Evolutionary conservation across 1,284 basidiomycete genomes (phyloP).

Genomic region (Ceratobasidium papillatum): DNA sequence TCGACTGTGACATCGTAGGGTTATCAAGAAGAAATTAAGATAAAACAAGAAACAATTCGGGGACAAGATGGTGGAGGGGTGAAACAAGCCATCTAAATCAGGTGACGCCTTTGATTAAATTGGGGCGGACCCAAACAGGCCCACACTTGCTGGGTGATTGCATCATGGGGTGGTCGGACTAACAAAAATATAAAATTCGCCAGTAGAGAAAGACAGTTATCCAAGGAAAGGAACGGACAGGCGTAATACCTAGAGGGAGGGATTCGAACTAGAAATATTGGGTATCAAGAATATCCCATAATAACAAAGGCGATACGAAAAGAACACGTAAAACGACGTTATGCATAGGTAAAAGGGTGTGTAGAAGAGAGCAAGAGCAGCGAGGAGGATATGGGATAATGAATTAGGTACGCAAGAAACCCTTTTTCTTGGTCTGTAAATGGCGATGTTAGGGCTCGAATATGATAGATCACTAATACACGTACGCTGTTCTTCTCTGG

Average conservation of each 20-base stretch:
- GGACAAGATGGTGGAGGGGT: slow-evolving; percentile 34
- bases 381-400: not conserved
- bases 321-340: slow-evolving; percentile 41
- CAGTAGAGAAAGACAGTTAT: slow-evolving; percentile 30
- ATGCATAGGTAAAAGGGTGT: slow-evolving; percentile 38
- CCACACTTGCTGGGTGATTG: slow-evolving; percentile 22
- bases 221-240: slow-evolving; percentile 38
- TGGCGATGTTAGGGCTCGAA: slow-evolving; percentile 8
- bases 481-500: slow-evolving; percentile 78
- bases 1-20: slow-evolving; percentile 34
- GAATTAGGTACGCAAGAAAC: slow-evolving; percentile 73
- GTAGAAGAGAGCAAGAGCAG: slow-evolving; percentile 17
- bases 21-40: not conserved
- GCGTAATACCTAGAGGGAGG: slow-evolving; percentile 5
- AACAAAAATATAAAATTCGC: slow-evolving; percentile 36
- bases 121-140: slow-evolving; percentile 29
- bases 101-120: slow-evolving; percentile 34
- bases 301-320: slow-evolving; percentile 37
- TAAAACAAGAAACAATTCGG: slow-evolving; percentile 5
- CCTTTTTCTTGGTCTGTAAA: slow-evolving; percentile 74
- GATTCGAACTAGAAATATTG: slow-evolving; percentile 30
- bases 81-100: slow-evolving; percentile 33
- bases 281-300: slow-evolving; percentile 42
- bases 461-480: not conserved
- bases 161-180: not conserved